A percentile compares a stretch with the other conserved stretches of the same genome.
Evolutionary conservation across 306 rosid genomes (phyloP).

Genomic region (Medicago lupulina): DNA sequence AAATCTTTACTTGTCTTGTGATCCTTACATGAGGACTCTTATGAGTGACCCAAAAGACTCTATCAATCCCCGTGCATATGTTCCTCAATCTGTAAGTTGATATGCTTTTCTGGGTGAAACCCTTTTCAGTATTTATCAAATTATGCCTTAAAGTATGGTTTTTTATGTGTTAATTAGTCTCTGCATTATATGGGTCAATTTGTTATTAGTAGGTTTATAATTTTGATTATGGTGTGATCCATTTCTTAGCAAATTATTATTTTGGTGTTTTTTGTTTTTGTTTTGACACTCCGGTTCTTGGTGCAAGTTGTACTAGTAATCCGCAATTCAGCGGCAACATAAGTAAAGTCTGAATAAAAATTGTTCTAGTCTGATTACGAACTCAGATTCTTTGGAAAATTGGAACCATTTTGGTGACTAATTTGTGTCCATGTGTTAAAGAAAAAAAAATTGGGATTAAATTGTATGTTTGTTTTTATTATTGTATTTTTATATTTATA

Average conservation of each 20-base stretch:
- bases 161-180: background rate
- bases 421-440: background rate
- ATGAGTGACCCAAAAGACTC: constrained; percentile 7
- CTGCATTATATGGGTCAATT: background rate
- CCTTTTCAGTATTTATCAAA: background rate
- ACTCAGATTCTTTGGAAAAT: too few relatives aligned
- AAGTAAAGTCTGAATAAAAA: too few relatives aligned
- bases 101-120: background rate
- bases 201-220: background rate
- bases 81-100: constrained; percentile 29
- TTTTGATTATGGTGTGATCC: background rate
- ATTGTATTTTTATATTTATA: too few relatives aligned
- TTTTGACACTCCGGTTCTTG: too few relatives aligned
- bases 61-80: background rate
- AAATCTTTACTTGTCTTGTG: constrained; percentile 63
- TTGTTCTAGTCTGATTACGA: too few relatives aligned
- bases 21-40: constrained; percentile 30
- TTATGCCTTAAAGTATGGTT: background rate
- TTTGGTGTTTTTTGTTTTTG: too few relatives aligned
- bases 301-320: too few relatives aligned
- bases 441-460: too few relatives aligned
- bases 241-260: background rate
- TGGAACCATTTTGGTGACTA: background rate
- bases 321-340: too few relatives aligned
- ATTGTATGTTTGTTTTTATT: too few relatives aligned